Percentiles rank a stretch among this genome's conserved stretches.
Evolutionary conservation across 257 asterid species (phyloP).

Genomic region (Salvia miltiorrhiza): DNA sequence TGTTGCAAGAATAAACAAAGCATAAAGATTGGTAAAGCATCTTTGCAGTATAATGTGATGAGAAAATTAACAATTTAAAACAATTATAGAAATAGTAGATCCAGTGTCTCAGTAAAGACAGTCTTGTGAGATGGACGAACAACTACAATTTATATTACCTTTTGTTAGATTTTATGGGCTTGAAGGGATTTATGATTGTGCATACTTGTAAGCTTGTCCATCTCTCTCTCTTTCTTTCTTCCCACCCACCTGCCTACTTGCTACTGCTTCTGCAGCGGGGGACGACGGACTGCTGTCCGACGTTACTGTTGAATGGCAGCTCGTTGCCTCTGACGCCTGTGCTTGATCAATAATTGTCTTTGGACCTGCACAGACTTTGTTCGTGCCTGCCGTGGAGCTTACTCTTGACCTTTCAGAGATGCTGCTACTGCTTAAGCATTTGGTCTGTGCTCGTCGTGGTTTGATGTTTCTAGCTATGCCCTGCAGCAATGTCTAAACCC

Average conservation of each 20-base stretch:
- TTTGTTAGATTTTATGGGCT: slow-evolving; percentile 6
- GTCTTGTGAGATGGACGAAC: neutral
- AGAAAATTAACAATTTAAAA: neutral
- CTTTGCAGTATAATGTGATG: neutral
- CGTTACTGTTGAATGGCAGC: slow-evolving; percentile 39
- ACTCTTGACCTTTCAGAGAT: slow-evolving; percentile 21
- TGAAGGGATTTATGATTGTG: slow-evolving; percentile 27
- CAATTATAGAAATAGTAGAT: neutral
- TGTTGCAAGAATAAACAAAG: neutral
- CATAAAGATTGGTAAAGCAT: neutral
- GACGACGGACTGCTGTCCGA: slow-evolving; percentile 44
- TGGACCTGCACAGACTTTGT: slow-evolving; percentile 7
- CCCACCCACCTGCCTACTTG: slow-evolving; percentile 10
- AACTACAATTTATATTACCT: slow-evolving; percentile 24
- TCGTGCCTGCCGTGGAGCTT: slow-evolving; percentile 14
- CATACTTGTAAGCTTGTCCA: slow-evolving; percentile 18
- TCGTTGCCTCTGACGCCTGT: slow-evolving; percentile 32
- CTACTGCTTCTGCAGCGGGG: slow-evolving; percentile 29
- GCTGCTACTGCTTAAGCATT: slow-evolving; percentile 24
- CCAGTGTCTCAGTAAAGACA: no score
- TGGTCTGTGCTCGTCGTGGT: slow-evolving; percentile 30
- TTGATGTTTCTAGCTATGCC: slow-evolving; percentile 24
- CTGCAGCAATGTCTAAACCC: slow-evolving; percentile 26
- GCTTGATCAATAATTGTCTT: slow-evolving; percentile 12
- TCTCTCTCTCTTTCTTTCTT: slow-evolving; percentile 23